These are phyloP conservation scores for Wickerhamiella galacta DNA, from an alignment of 805 yeast genomes.

Conservation along the genomic window DNA sequence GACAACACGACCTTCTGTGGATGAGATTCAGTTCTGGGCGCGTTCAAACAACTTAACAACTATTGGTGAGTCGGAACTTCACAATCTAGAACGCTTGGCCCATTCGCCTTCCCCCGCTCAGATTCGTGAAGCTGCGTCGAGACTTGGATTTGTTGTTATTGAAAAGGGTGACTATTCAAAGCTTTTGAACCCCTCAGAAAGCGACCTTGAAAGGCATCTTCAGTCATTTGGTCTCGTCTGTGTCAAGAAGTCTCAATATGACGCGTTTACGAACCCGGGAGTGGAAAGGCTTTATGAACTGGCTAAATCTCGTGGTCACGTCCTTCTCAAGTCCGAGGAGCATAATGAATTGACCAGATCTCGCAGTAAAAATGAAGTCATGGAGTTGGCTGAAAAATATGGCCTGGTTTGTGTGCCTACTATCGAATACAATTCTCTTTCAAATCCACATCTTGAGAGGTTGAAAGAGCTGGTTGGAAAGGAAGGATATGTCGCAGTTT, in stretches of 20 bases:
- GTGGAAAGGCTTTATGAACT: conserved; percentile 19
- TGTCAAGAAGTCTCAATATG: neutral
- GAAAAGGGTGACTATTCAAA: neutral
- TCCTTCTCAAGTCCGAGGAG: conserved; percentile 13
- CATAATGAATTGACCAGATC: conserved; percentile 13
- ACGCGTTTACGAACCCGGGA: conserved; percentile 16
- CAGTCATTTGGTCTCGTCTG: neutral
- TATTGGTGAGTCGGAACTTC: no score
- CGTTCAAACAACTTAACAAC: no score
- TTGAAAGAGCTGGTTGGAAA: conserved; percentile 15
- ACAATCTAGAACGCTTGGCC: no score
- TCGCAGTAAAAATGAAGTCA: conserved; percentile 4
- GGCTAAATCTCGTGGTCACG: conserved; percentile 10
- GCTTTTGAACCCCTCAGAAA: neutral
- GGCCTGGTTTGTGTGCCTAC: neutral
- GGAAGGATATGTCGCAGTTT: conserved; percentile 22
- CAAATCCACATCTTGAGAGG: conserved; percentile 2
- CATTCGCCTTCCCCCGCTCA: no score
- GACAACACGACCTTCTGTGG: no score
- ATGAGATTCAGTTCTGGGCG: no score
- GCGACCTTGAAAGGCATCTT: neutral
- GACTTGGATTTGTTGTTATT: neutral
- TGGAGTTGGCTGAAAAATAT: conserved; percentile 8
- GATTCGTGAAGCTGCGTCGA: no score
- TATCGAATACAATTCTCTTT: neutral